Evolutionary conservation across 1,284 basidiomycete species (phyloP).

Genomic region (Ustilago shanxiensis): DNA sequence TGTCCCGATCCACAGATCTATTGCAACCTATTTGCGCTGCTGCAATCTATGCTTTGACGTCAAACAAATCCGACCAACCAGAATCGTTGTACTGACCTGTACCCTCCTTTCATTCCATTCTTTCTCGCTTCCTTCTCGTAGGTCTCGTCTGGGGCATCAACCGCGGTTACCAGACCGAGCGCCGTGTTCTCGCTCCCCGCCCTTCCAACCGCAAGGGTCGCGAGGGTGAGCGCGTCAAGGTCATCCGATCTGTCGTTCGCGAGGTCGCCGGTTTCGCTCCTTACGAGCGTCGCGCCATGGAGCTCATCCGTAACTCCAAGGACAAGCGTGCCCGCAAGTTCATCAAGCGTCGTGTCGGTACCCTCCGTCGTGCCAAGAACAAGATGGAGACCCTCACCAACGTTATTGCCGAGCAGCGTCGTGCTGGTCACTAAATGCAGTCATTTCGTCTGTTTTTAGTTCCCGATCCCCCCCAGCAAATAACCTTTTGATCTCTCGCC

Average conservation of each 20-base stretch:
- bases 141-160: conserved; percentile 92
- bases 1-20: neutral
- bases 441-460: neutral
- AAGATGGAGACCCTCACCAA: conserved; percentile 68
- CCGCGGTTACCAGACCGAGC: conserved; percentile 91
- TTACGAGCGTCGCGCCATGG: conserved; percentile 98
- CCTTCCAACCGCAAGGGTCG: conserved; percentile 92
- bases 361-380: conserved; percentile 68
- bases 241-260: conserved; percentile 64
- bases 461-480: neutral
- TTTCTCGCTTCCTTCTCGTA: conserved; percentile 66
- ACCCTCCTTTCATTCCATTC: neutral
- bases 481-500: neutral
- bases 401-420: conserved; percentile 68
- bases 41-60: conserved; percentile 1
- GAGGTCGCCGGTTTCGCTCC: conserved; percentile 89
- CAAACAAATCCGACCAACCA: neutral
- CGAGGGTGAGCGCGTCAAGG: conserved; percentile 76
- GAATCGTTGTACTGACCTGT: conserved; percentile 12
- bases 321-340: conserved; percentile 72
- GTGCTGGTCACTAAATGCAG: conserved; percentile 65
- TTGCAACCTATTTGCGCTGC: neutral
- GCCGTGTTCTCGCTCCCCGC: conserved; percentile 82
- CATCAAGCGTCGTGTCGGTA: conserved; percentile 69
- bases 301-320: conserved; percentile 98